Evolutionary conservation across 352 stramenopile species (phyloP).

Genomic region (Globisporangium barbulae): DNA sequence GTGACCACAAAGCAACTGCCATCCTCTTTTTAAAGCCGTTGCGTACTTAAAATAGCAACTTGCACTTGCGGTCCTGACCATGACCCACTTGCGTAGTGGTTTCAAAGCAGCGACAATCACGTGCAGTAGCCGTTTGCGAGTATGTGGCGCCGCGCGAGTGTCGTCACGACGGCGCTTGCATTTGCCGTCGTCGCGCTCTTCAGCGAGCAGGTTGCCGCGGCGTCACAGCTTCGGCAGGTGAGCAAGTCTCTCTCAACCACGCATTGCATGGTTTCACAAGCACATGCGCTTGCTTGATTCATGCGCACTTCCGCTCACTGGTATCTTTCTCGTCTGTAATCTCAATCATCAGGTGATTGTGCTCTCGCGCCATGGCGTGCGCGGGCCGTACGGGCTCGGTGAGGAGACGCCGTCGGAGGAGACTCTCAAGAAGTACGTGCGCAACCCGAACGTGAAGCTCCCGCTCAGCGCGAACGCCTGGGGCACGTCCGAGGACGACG

Average conservation of each 20-base stretch:
- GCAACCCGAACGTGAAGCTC: conserved; percentile 52
- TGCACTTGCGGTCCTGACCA: no score
- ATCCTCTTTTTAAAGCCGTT: no score
- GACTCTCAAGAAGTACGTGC: conserved; percentile 57
- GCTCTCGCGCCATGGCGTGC: conserved; percentile 67
- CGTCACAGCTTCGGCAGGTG: conserved; percentile 33
- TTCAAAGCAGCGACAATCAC: background rate
- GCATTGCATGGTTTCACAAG: background rate
- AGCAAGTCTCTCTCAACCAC: background rate
- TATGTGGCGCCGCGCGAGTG: conserved; percentile 5
- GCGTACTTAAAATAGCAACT: no score
- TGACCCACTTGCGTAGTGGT: background rate
- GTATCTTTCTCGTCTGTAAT: no score
- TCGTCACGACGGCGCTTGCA: background rate
- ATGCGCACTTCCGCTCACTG: background rate
- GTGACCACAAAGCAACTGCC: no score
- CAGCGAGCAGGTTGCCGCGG: conserved; percentile 2
- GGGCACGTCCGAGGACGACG: conserved; percentile 66
- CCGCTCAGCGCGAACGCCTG: conserved; percentile 50
- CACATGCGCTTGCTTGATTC: background rate
- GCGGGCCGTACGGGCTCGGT: conserved; percentile 67
- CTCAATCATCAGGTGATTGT: conserved; percentile 44
- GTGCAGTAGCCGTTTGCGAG: background rate
- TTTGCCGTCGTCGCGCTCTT: background rate
- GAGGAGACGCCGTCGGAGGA: conserved; percentile 42